A percentile compares a stretch with the other conserved stretches of the same genome.
Evolutionary conservation across 2,329 filamentous ascomycete genomes (phyloP).

Genomic region (Fusarium sp.): DNA sequence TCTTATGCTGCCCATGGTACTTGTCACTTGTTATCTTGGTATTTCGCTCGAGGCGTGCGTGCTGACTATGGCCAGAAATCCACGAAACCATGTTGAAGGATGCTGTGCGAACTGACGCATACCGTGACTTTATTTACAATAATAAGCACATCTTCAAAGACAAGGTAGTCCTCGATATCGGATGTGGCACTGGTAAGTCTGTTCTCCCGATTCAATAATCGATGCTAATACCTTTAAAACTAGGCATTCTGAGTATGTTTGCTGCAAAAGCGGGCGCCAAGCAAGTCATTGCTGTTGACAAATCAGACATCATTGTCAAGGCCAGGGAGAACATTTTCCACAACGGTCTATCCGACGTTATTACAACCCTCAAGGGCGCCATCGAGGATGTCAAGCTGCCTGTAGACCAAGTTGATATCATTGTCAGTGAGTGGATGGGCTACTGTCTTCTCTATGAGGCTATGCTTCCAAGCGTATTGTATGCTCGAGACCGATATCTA

Average conservation of each 20-base stretch:
- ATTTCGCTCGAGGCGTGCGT: neutral
- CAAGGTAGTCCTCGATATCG: slow-evolving; percentile 91
- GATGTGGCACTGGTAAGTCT: slow-evolving; percentile 76
- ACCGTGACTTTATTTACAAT: slow-evolving; percentile 94
- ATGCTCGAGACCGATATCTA: slow-evolving; percentile 88
- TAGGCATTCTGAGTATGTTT: slow-evolving; percentile 92
- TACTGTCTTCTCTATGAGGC: slow-evolving; percentile 94
- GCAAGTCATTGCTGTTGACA: slow-evolving; percentile 91
- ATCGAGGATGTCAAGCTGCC: slow-evolving; percentile 88
- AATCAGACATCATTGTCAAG: slow-evolving; percentile 89
- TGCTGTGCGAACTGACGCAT: slow-evolving; percentile 86
- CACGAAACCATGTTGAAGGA: slow-evolving; percentile 98
- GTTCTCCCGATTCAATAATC: slow-evolving; percentile 10
- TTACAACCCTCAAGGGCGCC: slow-evolving; percentile 85
- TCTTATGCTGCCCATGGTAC: slow-evolving; percentile 72
- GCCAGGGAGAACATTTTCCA: slow-evolving; percentile 86
- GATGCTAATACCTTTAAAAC: neutral
- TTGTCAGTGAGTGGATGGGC: slow-evolving; percentile 98
- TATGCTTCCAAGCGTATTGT: slow-evolving; percentile 94
- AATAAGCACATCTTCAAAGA: slow-evolving; percentile 89
- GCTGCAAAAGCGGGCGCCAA: slow-evolving; percentile 90
- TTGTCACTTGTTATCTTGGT: slow-evolving; percentile 32
- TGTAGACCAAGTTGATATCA: slow-evolving; percentile 87
- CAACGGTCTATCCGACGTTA: slow-evolving; percentile 79
- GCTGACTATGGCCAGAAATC: slow-evolving; percentile 70